phyloP scores from a whole-genome alignment of 192 early-diverging fungal species.

The Coemansia sp. region DNA sequence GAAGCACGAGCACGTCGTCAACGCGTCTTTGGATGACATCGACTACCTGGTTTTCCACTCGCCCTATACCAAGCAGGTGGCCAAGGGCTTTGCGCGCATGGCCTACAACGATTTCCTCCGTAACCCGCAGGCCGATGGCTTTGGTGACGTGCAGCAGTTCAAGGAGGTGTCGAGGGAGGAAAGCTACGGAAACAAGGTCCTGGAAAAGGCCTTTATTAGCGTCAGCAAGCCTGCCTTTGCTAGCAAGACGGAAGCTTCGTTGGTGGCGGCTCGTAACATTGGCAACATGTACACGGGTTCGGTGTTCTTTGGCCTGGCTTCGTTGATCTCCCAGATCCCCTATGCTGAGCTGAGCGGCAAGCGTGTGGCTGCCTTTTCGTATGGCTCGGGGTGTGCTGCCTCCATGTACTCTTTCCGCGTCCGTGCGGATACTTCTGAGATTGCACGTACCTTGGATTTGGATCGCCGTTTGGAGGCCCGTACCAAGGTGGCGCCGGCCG shows the following conservation, averaged over 20 bases:
- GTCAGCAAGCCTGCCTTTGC: constrained; percentile 70
- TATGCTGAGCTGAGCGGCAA: constrained; percentile 70
- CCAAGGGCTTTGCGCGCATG: constrained; percentile 88
- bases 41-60: constrained; percentile 93
- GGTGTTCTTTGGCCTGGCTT: constrained; percentile 69
- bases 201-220: constrained; percentile 88
- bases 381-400: constrained; percentile 93
- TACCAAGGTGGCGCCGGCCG: constrained; percentile 65
- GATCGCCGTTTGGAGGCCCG: constrained; percentile 65
- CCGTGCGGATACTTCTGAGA: constrained; percentile 54
- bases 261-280: constrained; percentile 79
- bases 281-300: constrained; percentile 92
- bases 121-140: constrained; percentile 60
- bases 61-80: constrained; percentile 96
- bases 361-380: constrained; percentile 86
- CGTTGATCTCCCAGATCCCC: constrained; percentile 69
- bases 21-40: constrained; percentile 49
- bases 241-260: constrained; percentile 68
- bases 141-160: constrained; percentile 53
- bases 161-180: constrained; percentile 56
- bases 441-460: constrained; percentile 62
- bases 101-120: constrained; percentile 89
- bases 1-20: constrained; percentile 16
- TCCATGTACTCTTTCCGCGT: constrained; percentile 92
- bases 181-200: constrained; percentile 77